Evolutionary conservation across 257 asterid genomes (phyloP).

Genomic region (Verbena officinalis): DNA sequence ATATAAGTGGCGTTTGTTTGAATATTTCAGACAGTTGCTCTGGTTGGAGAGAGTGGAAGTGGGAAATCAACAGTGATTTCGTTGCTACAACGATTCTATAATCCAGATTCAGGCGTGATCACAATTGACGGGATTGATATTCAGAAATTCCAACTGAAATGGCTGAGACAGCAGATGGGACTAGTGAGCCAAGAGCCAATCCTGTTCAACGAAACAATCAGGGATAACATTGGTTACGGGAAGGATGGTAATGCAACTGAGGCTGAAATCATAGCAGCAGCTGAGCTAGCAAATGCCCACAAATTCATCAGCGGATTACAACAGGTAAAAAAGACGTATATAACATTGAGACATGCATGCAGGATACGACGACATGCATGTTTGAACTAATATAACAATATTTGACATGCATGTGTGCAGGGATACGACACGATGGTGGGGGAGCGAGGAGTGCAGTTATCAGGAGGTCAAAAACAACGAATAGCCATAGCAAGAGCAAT

Average conservation of each 20-base stretch:
- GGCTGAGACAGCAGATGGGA: slow-evolving; percentile 82
- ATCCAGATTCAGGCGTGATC: slow-evolving; percentile 60
- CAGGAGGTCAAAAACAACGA: slow-evolving; percentile 77
- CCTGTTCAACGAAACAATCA: slow-evolving; percentile 57
- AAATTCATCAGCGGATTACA: slow-evolving; percentile 65
- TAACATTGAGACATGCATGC: too few species aligned
- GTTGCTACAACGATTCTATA: slow-evolving; percentile 58
- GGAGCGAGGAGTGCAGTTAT: slow-evolving; percentile 70
- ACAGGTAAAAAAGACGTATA: slow-evolving; percentile 48
- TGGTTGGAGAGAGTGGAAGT: slow-evolving; percentile 85
- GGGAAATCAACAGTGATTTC: slow-evolving; percentile 77
- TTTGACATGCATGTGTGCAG: slow-evolving; percentile 31
- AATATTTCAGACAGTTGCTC: slow-evolving; percentile 57
- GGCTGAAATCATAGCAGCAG: slow-evolving; percentile 62
- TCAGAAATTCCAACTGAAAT: slow-evolving; percentile 51
- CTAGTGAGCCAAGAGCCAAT: slow-evolving; percentile 81
- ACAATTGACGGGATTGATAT: slow-evolving; percentile 61
- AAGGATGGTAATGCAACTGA: slow-evolving; percentile 59
- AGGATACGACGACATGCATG: too few species aligned
- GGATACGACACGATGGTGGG: slow-evolving; percentile 75
- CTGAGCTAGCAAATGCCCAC: slow-evolving; percentile 77
- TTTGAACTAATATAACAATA: background rate
- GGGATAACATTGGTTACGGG: slow-evolving; percentile 74
- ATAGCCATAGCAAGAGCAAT: slow-evolving; percentile 77
- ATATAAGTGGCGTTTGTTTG: background rate